Evolutionary conservation across 768 basidiomycete genomes (phyloP).

Genomic region (Lentinula raphanica): DNA sequence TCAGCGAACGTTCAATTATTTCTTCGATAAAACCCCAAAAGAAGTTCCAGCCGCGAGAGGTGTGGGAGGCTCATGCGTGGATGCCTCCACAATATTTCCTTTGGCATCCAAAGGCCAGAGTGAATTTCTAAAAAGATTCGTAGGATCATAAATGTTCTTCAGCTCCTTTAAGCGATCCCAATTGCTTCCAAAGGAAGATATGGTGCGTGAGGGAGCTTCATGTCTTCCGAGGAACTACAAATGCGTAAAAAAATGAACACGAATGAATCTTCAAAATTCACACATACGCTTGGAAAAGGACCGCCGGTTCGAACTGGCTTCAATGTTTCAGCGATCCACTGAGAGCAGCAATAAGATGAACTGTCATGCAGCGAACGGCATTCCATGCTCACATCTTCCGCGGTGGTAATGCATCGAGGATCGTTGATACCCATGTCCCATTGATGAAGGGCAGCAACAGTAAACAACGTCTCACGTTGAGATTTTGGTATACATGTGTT

Average conservation of each 20-base stretch:
- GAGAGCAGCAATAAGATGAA: constrained; percentile 1
- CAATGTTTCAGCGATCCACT: constrained; percentile 81
- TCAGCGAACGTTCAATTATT: neutral
- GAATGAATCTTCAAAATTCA: constrained; percentile 12
- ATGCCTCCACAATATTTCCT: constrained; percentile 49
- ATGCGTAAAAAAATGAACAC: constrained; percentile 1
- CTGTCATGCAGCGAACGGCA: neutral
- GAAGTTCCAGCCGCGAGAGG: constrained; percentile 22
- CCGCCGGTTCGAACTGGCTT: constrained; percentile 71
- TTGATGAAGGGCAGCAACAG: constrained; percentile 86
- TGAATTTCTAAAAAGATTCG: constrained; percentile 67
- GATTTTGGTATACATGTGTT: constrained; percentile 70
- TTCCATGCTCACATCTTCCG: constrained; percentile 59
- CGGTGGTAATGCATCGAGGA: constrained; percentile 72
- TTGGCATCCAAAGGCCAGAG: constrained; percentile 73
- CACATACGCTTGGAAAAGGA: constrained; percentile 76
- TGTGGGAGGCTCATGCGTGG: constrained; percentile 59
- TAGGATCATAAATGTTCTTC: constrained; percentile 75
- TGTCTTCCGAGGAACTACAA: constrained; percentile 70
- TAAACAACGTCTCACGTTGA: constrained; percentile 78
- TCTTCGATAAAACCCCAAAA: constrained; percentile 11
- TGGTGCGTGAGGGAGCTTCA: constrained; percentile 57
- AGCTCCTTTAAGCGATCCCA: constrained; percentile 67
- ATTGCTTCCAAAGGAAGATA: constrained; percentile 67
- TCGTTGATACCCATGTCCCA: constrained; percentile 86